Base-by-base conservation (phyloP, 1,139 yeast species). In the Blastobotrys raffinosifermentans region DNA sequence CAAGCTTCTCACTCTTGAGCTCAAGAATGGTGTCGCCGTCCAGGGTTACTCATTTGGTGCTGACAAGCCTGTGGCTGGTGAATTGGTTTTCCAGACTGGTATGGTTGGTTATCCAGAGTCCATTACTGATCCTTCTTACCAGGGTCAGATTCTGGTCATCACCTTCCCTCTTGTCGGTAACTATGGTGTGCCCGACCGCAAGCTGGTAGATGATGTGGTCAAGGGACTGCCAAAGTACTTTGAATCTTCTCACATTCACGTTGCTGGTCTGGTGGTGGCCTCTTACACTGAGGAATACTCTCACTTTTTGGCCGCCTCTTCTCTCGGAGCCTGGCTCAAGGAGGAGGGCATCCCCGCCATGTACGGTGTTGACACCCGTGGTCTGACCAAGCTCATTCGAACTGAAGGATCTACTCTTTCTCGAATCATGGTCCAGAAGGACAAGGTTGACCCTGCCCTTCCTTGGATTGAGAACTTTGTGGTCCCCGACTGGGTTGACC, bases 11-110 rank as follows among this genome's bases (percentile, higher is more conserved):
- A 80, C 95, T 45, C 75, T 91, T 61, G 96, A 93, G 66, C 77
- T 94, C 55, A 83, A 85, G 55, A 94, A 87, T 64, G 97, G 97
- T 47, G 66, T 80, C 48, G 78, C 81, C 45, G 73, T 89, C 53
- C 94, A 87, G 67, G 99, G 99, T 66, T 91, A 85, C 70, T 89
- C 98, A 17, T 93, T 93, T 54, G 99, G 99, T 56, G 95, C 97
- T 37, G 78, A 86, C 63, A 79, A 81, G 50, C 85, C 86, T 53
- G 77, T 86, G 44, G 80, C 94, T 47, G 98, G 98, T 46, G 98
- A 91, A 64, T 96, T 96, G 11, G 98, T 91, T 31, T 91, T 91
- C 70, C 85, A 97, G 33, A 91, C 98, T 25, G 91, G 97, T 4
- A 72, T 91, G 57, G 98, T 91, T 10, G 98, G 98, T 13, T 91